These are phyloP conservation scores for Zarea fungicola DNA, from an alignment of 2,329 filamentous ascomycete species.

Conservation along the genomic window DNA sequence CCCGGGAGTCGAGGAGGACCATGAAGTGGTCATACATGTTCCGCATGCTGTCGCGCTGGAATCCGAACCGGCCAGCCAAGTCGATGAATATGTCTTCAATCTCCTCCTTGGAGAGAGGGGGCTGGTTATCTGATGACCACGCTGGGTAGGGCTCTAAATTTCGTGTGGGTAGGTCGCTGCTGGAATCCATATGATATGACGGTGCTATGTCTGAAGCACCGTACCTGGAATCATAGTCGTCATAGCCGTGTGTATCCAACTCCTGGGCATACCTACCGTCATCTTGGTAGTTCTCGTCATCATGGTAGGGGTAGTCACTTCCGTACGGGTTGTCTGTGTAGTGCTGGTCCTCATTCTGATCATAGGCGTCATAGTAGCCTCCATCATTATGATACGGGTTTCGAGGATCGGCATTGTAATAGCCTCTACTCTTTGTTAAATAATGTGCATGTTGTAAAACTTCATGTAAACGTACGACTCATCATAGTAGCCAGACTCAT, in stretches of 20 bases:
- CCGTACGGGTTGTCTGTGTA: conserved; percentile 45
- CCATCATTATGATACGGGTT: conserved; percentile 82
- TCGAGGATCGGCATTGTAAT: conserved; percentile 78
- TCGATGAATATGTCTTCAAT: conserved; percentile 98
- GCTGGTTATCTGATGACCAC: conserved; percentile 96
- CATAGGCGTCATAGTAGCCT: conserved; percentile 90
- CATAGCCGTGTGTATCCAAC: too few relatives aligned
- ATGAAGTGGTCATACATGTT: conserved; percentile 99
- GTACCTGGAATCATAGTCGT: conserved; percentile 81
- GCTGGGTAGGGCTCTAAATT: conserved; percentile 95
- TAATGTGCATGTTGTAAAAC: too few relatives aligned
- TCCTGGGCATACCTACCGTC: too few relatives aligned
- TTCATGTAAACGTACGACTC: too few relatives aligned
- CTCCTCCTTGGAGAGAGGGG: conserved; percentile 95
- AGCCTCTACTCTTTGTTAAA: too few relatives aligned
- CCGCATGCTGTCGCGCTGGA: conserved; percentile 98
- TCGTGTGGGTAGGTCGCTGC: conserved; percentile 81
- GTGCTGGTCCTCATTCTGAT: conserved; percentile 32
- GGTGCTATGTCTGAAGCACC: conserved; percentile 90
- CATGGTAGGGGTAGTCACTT: not conserved
- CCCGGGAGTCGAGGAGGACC: conserved; percentile 89
- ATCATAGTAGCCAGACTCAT: too few relatives aligned
- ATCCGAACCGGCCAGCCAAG: conserved; percentile 91
- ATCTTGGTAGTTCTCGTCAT: conserved; percentile 45
- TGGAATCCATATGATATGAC: conserved; percentile 96